Base-by-base conservation (phyloP, 495 filamentous ascomycete genomes). In the Apodospora peruviana region DNA sequence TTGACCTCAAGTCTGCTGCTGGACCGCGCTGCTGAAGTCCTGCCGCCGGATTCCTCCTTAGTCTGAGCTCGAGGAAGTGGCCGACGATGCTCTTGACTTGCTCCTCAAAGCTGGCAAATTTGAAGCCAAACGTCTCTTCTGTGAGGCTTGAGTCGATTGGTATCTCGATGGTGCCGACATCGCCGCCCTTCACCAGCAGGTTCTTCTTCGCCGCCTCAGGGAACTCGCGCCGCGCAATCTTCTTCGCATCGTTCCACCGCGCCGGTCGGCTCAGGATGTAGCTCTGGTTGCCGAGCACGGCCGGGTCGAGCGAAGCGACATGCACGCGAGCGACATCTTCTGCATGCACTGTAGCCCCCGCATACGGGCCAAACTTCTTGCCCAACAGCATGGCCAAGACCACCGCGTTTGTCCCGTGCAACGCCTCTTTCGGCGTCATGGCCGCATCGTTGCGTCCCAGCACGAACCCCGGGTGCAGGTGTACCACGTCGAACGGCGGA, bases 111-210 rank as follows among this genome's bases (percentile, higher is more conserved):
- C 56, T 53, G 16, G 50, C 45, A 48, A 74, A 73, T 40, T 66
- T 56, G 60, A 75, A 70, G 4, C 74, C 74, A 58, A 81, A 74
- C 2, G 59, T 61, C 24, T 63, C 59, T 48, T 76, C 69, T 10
- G 73, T 74, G 4, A 62, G 34, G 38, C 57, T 64, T 17, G 66
- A 55, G 57, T 77, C 70, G 19, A 79, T 48, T 2, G 60, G 64
- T 24, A 75, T 64, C 4, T 56, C 53, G 7, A 63, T 66, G 1
- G 69, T 66, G 25, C 39, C 27, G 44, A 68, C 56, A 10, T 51
- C 61, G 4, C 73, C 76, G 44, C 57, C 64, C 35, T 62, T 46
- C 5, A 68, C 64, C 40, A 79, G 56, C 5, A 64, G 34, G 4
- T 64, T 61, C 12, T 51, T 65, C 54, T 62, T 52, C 0, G 79